Base-by-base conservation (phyloP, 805 yeast genomes). In the Ogataea haglerorum region DNA sequence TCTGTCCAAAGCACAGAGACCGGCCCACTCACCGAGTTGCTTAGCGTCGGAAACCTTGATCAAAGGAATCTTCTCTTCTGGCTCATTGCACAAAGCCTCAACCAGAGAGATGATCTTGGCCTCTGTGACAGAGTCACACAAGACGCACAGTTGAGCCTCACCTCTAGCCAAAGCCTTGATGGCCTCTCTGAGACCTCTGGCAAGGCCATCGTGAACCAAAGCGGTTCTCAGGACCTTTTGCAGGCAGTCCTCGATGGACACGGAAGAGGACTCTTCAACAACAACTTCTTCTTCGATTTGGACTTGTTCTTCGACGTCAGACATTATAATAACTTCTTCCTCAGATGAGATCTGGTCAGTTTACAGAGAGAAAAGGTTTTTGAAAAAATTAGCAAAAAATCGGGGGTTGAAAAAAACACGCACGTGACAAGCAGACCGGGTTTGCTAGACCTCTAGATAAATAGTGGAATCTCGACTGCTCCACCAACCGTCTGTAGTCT, bases 11-110 rank as follows among this genome's bases (percentile, higher is more conserved):
- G 89, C 88, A 80, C 96, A 93, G 63, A 93, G 81, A 85, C 99
- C 99, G 68, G 98, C 98, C 99, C 99, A 93, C 82, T 93, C 98
- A 82, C 99, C 99, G 70, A 93, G 83, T 80, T 88, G 86, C 85
- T 93, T 93, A 69, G 98, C 96, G 70, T 93, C 99, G 64, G 98
- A 86, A 63, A 93, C 98, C 85, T 93, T 93, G 85, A 93, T 85
- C 75, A 93, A 80, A 65, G 99, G 98, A 61, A 91, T 88, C 78
- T 87, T 86, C 75, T 82, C 80, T 70, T 87, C 95, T 68, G 95
- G 88, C 76, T 88, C 95, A 80, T 90, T 87, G 81, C 98, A 91
- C 69, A 93, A 84, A 78, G 97, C 98, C 85, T 93, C 98, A 65
- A 93, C 93, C 72, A 93, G 86, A 78, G 90, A 89, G 71, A 85